A percentile compares a stretch with the other conserved stretches of the same genome.
These are phyloP conservation scores for Massospora cicadina DNA, from an alignment of 371 early-diverging fungal genomes.

Conservation along the genomic window DNA sequence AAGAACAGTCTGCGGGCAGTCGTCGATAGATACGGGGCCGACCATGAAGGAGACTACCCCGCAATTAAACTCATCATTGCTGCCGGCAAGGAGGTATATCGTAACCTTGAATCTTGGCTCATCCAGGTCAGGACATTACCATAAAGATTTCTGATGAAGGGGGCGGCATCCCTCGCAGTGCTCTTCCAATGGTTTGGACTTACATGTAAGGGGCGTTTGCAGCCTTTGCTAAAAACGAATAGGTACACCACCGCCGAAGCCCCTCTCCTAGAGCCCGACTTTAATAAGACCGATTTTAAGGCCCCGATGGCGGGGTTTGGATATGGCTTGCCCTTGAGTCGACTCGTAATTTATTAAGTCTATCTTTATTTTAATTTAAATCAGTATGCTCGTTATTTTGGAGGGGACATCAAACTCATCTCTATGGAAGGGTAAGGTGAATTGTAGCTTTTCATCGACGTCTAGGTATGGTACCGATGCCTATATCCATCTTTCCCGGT, in stretches of 20 bases:
- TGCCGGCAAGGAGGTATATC: constrained; percentile 66
- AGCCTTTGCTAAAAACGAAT: neutral
- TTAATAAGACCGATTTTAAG: constrained; percentile 71
- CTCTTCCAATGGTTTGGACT: constrained; percentile 84
- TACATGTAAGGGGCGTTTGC: constrained; percentile 45
- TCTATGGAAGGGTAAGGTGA: constrained; percentile 86
- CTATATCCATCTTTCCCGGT: constrained; percentile 80
- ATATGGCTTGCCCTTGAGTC: constrained; percentile 81
- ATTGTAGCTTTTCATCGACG: neutral
- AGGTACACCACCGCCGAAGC: constrained; percentile 85
- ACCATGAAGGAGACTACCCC: constrained; percentile 70
- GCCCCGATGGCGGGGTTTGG: constrained; percentile 97
- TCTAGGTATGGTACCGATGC: constrained; percentile 77
- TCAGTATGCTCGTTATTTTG: constrained; percentile 83
- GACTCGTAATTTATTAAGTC: constrained; percentile 32
- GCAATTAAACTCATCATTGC: constrained; percentile 83
- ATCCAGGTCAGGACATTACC: constrained; percentile 54
- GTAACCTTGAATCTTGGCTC: neutral
- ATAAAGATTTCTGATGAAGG: constrained; percentile 94
- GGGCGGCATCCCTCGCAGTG: constrained; percentile 81
- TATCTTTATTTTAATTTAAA: constrained; percentile 5
- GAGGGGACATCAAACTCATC: constrained; percentile 83
- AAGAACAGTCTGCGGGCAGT: constrained; percentile 91
- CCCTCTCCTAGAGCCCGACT: constrained; percentile 67
- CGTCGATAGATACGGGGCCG: constrained; percentile 76